These are phyloP conservation scores for Paraphaeosphaeria minitans DNA, from an alignment of 2,329 filamentous ascomycete genomes.

Conservation along the genomic window DNA sequence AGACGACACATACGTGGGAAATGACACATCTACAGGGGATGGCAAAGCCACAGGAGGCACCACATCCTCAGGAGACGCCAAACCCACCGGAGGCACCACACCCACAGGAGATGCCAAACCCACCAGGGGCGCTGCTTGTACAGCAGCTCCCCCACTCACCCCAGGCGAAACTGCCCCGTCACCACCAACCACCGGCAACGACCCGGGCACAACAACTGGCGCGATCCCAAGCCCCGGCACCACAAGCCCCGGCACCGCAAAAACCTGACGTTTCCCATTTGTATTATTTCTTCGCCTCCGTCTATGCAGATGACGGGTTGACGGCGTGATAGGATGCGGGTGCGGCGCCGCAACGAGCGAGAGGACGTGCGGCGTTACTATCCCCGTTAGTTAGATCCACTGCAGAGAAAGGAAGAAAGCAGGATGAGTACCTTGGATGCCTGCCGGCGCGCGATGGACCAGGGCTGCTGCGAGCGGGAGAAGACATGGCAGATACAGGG, in stretches of 20 bases:
- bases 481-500: not conserved
- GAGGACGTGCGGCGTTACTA: conserved; percentile 21
- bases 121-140: too few relatives aligned
- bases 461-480: not conserved
- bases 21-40: not conserved
- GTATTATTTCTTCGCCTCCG: conserved; percentile 7
- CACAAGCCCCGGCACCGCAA: not conserved
- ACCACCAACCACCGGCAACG: too few relatives aligned
- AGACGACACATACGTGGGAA: not conserved
- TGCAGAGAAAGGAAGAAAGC: not conserved
- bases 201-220: too few relatives aligned
- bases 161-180: too few relatives aligned
- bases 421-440: conserved; percentile 11
- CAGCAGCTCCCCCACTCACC: too few relatives aligned
- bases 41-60: not conserved
- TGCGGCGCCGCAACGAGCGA: conserved; percentile 14
- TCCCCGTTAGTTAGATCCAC: not conserved
- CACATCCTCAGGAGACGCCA: not conserved
- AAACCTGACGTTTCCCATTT: not conserved
- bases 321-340: conserved; percentile 12
- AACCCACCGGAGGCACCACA: not conserved
- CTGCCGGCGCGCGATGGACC: conserved; percentile 10
- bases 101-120: not conserved
- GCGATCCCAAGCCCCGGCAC: not conserved
- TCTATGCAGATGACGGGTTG: conserved; percentile 19